Conservation (phyloP, 2,329 filamentous ascomycete species). For the Xylaria arbuscula region DNA sequence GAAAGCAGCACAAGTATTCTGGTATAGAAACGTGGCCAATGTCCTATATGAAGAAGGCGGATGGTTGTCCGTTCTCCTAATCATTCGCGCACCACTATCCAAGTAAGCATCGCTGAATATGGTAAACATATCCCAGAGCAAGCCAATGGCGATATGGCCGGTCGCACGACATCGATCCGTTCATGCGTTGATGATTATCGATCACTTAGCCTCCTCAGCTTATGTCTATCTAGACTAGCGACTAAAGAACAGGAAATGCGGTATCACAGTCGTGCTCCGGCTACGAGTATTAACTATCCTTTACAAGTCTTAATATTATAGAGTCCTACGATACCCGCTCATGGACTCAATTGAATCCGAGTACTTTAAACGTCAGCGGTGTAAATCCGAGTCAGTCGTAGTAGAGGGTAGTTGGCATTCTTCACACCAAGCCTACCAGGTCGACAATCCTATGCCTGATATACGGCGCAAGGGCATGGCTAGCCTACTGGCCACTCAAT, state of each 20-base stretch:
- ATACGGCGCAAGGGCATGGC: neutral
- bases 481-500: neutral
- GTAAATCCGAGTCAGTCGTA: neutral
- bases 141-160: neutral
- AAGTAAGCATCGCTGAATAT: neutral
- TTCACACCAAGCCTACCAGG: neutral
- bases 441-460: neutral
- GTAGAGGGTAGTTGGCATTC: neutral
- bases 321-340: neutral
- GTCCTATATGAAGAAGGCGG: neutral
- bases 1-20: neutral
- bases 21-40: neutral
- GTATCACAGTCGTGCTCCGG: neutral
- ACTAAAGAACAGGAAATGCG: too few relatives aligned
- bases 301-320: neutral
- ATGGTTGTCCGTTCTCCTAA: neutral
- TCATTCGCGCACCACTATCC: neutral
- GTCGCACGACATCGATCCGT: neutral
- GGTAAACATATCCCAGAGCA: neutral
- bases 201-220: neutral
- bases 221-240: neutral
- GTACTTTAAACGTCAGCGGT: neutral
- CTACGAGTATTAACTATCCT: neutral
- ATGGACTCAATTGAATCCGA: neutral
- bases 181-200: slow-evolving; percentile 4